Evolutionary conservation across 306 rosid genomes (phyloP), one percentile per base, ranked within the genome.

Genomic region (Glycine latifolia): DNA sequence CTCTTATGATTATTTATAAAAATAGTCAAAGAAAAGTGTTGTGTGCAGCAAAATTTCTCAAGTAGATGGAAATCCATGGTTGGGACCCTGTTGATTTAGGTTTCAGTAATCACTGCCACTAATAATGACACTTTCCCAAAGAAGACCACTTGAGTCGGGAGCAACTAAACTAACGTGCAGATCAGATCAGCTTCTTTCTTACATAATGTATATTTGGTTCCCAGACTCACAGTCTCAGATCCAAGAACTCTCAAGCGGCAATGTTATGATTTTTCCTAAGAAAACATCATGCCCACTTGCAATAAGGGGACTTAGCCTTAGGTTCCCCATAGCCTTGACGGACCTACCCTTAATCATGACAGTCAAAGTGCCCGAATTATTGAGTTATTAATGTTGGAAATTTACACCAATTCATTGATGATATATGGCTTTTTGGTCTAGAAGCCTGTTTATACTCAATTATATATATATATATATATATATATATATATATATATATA

Each of bases 301-400:
- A 78, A 10, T 52, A 78, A 66, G 47, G 39, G 41, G 67, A 17
- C 33, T 48, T 55, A 11, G 46, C 59, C 47, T 31, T 67, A 7
- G 66, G 43, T 66, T 65, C 20, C 60, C 73, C 52, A 63, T 77
- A 0, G 2, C 69, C 70, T 12, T 58, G 60, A 58, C 71, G 79
- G 70, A 60, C 80, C 33, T 61, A 59, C 80, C 15, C 71, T 59
- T 75, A 44, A 44, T 75, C 70, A 75, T 59, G 48, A 16, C 14
- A 61, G 15, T 61, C 71, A 60, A 59, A 75, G 15, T 20, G 70
- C 47, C 58, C 35, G 47, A 31, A 60, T 76, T 61, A 46, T 44
- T 75, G 14, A 17, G 10, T 75, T 3, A 75, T 58, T 43, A 17
- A 43, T 43, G 17, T 46, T 8, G 1, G 58, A 55, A 73, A 39